Base-by-base conservation (phyloP, 768 basidiomycete species). In the Clitopilus hobsonii region DNA sequence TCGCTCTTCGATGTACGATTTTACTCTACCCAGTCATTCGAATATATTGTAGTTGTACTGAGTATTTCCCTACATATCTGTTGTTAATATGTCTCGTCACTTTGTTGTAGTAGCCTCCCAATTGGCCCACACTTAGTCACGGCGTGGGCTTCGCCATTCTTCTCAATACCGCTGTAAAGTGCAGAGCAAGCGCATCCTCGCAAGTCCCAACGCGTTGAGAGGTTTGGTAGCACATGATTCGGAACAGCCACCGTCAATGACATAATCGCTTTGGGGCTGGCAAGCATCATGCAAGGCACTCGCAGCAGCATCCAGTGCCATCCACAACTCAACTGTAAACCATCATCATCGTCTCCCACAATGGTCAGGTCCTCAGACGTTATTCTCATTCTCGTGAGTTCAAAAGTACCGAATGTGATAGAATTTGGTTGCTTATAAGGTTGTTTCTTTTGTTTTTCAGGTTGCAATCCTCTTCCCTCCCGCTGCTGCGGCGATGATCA, bases 391-490 rank as follows among this genome's bases (percentile, higher is more conserved):
- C 70, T 94, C 52, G 89, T 88, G 61, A 54, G 84, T 75, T 38
- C 14, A 6, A 18, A 18, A 8, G 3, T 20, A 5, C 10, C 22
- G n/a, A 4, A 2, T 20, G 2, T 27, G 16, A 3, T 6, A 16
- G n/a, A n/a, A n/a, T 51, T 11, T 6, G 10, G 16, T 16, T 6
- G 7, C 14, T 53, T 4, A 24, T 13, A 8, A 38, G 22, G 6
- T 10, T 22, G 14, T 45, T n/a, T 38, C 23, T 14, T 41, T 27
- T 25, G 6, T 38, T 29, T 23, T 54, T 27, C 56, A 90, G 88
- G 82, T 90, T 54, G 83, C 89, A 8, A 89, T 91, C 62, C 62
- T 91, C 51, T 91, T 91, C 66, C 90, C 91, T 7, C 89, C 90
- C 5, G 91, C 90, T 0, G 89, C 89, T 0, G 89, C 84, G 0